phyloP scores from a whole-genome alignment of 352 stramenopile genomes.

The Blastocystis sp. region DNA sequence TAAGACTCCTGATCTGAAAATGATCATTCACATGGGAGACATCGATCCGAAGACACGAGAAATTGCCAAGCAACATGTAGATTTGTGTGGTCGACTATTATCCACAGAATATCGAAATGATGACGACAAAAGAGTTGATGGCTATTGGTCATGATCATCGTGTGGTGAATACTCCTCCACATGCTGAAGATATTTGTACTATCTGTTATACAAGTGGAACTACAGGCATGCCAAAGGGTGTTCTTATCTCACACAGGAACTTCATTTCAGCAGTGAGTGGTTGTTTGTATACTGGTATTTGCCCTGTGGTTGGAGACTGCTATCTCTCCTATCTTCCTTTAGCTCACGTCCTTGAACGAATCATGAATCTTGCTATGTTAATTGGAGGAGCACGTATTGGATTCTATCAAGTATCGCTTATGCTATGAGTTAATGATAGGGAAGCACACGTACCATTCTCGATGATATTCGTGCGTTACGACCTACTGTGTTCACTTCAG shows the following conservation, averaged over 20 bases:
- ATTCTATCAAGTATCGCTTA: conserved; percentile 68
- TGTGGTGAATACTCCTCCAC: conserved; percentile 67
- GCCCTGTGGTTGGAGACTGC: conserved; percentile 69
- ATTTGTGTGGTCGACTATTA: neutral
- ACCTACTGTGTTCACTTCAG: conserved; percentile 82
- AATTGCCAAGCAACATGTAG: conserved; percentile 42
- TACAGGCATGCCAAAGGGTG: conserved; percentile 83
- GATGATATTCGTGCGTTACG: conserved; percentile 82
- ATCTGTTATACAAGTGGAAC: conserved; percentile 89
- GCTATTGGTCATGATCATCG: conserved; percentile 50
- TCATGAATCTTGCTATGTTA: conserved; percentile 76
- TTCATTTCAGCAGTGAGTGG: conserved; percentile 69
- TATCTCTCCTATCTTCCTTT: conserved; percentile 90
- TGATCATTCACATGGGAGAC: conserved; percentile 50
- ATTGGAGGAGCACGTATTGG: conserved; percentile 75
- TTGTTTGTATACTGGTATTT: conserved; percentile 51
- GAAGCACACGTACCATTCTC: conserved; percentile 79
- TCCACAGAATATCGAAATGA: conserved; percentile 6
- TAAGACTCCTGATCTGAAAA: conserved; percentile 5
- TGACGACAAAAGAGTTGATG: conserved; percentile 57
- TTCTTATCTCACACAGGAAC: conserved; percentile 76
- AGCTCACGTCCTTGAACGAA: conserved; percentile 88
- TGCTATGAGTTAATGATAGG: neutral
- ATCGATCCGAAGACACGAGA: conserved; percentile 35
- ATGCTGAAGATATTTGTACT: conserved; percentile 79